phyloP scores from a whole-genome alignment of 129 eudicot species.

The Flaveria ramosissima region DNA sequence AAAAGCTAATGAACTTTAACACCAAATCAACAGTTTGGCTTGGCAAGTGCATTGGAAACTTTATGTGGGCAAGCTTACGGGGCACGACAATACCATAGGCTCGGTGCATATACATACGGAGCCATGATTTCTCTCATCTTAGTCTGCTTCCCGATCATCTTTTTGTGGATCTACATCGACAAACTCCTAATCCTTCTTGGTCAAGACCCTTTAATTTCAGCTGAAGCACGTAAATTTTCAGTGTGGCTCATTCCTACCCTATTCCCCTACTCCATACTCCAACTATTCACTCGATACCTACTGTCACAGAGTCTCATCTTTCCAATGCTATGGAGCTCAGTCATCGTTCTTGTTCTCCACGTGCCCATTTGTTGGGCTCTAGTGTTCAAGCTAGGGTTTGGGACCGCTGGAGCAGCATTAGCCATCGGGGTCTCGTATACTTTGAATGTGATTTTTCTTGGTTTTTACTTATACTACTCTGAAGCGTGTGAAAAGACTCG shows the following conservation, averaged over 20 bases:
- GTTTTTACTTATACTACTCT: constrained; percentile 40
- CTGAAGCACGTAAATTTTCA: constrained; percentile 53
- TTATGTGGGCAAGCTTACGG: constrained; percentile 70
- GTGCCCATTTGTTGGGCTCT: constrained; percentile 52
- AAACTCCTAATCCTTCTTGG: constrained; percentile 52
- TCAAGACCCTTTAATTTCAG: constrained; percentile 60
- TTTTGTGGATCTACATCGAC: constrained; percentile 56
- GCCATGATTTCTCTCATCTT: constrained; percentile 52
- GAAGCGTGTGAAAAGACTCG: constrained; percentile 46
- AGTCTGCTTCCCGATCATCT: constrained; percentile 46
- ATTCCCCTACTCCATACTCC: constrained; percentile 47
- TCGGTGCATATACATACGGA: constrained; percentile 48
- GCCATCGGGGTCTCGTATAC: constrained; percentile 47
- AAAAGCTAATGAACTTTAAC: background rate
- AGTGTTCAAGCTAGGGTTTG: constrained; percentile 37
- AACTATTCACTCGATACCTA: constrained; percentile 50
- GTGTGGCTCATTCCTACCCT: constrained; percentile 48
- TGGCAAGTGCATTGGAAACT: constrained; percentile 57
- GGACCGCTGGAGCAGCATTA: constrained; percentile 49
- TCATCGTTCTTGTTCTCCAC: constrained; percentile 38
- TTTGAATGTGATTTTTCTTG: constrained; percentile 41
- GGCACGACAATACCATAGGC: constrained; percentile 48
- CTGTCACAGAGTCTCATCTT: constrained; percentile 51
- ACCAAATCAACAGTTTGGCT: constrained; percentile 42
- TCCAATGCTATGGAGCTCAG: constrained; percentile 56